Evolutionary conservation across 345 rosid genomes (phyloP), one percentile per base, ranked within the genome.

Genomic region (Eucalyptus pumila): DNA sequence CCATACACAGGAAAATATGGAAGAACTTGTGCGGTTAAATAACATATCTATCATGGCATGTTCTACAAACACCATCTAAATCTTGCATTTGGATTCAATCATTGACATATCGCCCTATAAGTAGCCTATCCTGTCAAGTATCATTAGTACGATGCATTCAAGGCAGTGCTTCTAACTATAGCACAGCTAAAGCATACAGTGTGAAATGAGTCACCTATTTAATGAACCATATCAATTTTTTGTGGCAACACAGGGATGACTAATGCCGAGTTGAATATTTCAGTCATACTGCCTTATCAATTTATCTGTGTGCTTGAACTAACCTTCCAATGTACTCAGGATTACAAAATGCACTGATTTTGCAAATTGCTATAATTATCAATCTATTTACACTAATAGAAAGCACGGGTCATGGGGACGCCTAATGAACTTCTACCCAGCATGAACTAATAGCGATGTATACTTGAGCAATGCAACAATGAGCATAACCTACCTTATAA

Each of bases 401-500:
- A 76, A 21, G 42, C 45, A 11, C 4, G 9, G 45, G 27, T 37
- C 42, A 76, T 37, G 5, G 15, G 21, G 83, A 76, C 15, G 13
- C 45, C 83, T 6, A 24, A 40, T 76, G 83, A 76, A 76, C 83
- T 76, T 40, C 83, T 76, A 76, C 83, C 83, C 24, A 76, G 47
- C 83, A 76, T 76, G 81, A 17, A 86, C 72, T 81, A 27, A 54
- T 44, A 86, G 65, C 62, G 50, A 51, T 30, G 87, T 24, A 87
- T 37, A 32, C 88, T 44, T 76, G 40, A 90, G 87, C 60, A 87
- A 80, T 32, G 44, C 45, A 60, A 49, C 86, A 83, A 80, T 37
- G 54, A 80, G 85, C 93, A 92, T 88, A 90, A 81, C 96, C 94
- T 91, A 94, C 97, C 95, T 94, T 91, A 91, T 88, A 56, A 62